Evolutionary conservation across 2,329 filamentous ascomycete species (phyloP).

Genomic region (Penicillium sumatraense): DNA sequence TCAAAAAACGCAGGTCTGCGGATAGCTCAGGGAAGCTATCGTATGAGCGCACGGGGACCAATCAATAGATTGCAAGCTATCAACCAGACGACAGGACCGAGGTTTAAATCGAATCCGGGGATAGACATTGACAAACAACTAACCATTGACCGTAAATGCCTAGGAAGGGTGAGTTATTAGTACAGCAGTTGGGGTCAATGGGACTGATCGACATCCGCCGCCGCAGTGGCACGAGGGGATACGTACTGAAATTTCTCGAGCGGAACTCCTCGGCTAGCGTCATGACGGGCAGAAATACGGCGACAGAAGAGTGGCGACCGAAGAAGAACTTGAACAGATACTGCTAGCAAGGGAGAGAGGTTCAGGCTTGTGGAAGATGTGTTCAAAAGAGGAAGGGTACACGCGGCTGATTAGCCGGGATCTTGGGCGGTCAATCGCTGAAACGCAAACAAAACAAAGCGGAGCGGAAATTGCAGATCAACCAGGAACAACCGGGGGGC

Average conservation of each 20-base stretch:
- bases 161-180: conserved; percentile 37
- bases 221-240: conserved; percentile 20
- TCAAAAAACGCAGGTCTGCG: background rate
- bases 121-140: conserved; percentile 33
- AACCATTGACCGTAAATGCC: conserved; percentile 73
- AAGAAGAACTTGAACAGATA: conserved; percentile 2
- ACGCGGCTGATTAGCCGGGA: conserved; percentile 24
- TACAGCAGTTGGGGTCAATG: too few species aligned
- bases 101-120: background rate
- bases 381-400: conserved; percentile 19
- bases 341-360: conserved; percentile 6
- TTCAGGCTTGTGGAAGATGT: conserved; percentile 9
- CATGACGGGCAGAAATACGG: conserved; percentile 47
- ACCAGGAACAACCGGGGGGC: conserved; percentile 15
- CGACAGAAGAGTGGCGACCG: conserved; percentile 2
- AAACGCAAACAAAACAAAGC: conserved; percentile 29
- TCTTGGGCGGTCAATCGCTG: conserved; percentile 24
- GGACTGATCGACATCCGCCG: conserved; percentile 20
- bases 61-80: background rate
- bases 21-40: background rate
- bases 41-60: background rate
- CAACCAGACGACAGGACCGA: background rate
- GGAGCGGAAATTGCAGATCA: conserved; percentile 16
- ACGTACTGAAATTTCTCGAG: conserved; percentile 69
- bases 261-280: conserved; percentile 66